Evolutionary conservation across 139 green algal genomes (phyloP).

Genomic region (Dunaliella sp.): DNA sequence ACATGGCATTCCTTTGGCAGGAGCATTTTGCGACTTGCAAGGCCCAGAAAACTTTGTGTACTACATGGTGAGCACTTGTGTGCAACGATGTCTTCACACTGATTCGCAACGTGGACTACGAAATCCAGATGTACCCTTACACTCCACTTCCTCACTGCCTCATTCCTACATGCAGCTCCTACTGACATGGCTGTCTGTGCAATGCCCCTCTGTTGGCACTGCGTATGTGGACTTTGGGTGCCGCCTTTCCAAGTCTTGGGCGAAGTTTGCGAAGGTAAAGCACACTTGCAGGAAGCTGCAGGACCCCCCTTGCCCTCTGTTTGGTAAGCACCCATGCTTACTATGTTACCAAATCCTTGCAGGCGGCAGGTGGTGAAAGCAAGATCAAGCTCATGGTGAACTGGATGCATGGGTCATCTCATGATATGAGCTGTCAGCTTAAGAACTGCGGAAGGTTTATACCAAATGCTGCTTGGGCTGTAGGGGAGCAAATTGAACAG

Average conservation of each 20-base stretch:
- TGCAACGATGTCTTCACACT: no score
- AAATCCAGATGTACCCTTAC: no score
- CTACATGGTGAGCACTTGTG: not conserved
- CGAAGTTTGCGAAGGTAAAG: not conserved
- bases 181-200: no score
- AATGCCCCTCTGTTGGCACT: no score
- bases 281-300: no score
- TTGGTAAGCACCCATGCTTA: no score
- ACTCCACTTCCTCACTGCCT: no score
- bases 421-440: not conserved
- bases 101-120: no score
- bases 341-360: no score
- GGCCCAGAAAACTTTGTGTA: not conserved
- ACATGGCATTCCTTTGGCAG: constrained; percentile 26
- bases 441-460: not conserved
- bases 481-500: not conserved
- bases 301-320: no score
- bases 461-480: not conserved
- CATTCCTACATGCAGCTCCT: no score
- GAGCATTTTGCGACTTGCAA: not conserved
- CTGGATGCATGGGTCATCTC: not conserved
- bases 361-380: no score
- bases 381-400: not conserved
- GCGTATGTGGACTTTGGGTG: not conserved
- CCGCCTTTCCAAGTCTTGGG: not conserved